Base-by-base conservation (phyloP, 2,329 filamentous ascomycete genomes). In the Exophiala lecanii-corni region DNA sequence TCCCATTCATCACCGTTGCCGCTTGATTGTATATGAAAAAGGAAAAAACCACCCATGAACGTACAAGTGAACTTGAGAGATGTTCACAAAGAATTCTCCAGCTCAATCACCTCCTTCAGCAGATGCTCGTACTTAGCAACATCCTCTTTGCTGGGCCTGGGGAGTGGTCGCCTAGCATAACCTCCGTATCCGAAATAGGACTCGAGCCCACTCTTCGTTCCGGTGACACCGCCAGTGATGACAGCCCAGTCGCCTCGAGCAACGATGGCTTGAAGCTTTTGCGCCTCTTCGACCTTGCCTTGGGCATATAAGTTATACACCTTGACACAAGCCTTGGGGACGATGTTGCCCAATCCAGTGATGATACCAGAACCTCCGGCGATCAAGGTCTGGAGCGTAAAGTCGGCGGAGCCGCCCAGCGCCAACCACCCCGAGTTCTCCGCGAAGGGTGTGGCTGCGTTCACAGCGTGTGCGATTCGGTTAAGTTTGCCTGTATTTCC, bases 401-500 rank as follows among this genome's bases (percentile, higher is more conserved):
- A 87, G 65, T 89, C 84, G 39, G 82, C 82, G 36, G 79, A 83
- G 42, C 85, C 84, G 31, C 82, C 84, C 56, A 84, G 77, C 46
- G 82, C 82, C 59, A 84, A 72, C 69, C 88, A 88, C 9, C 79
- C 80, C 15, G 73, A 77, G 23, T 78, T 78, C 49, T 75, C 69
- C 5, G 66, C 61, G 47, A 62, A 67, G 9, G 55, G 41, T 9
- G 58, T 58, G 5, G 57, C 57, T 35, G 60, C 57, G 38, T 64
- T 61, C 17, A 74, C 65, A 17, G 65, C 62, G 2, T 73, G 70
- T 0, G 72, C 69, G 3, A 88, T 71, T 6, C 83, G 71, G 3
- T 79, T 78, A 36, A 87, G 74, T 64, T 87, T 87, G 45, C 80
- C 83, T 21, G 85, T 84, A 53, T 78, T 81, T n/a, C 82, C 83